These are phyloP conservation scores for Nidula microcarpa DNA, from an alignment of 768 basidiomycete species.

Conservation along the genomic window DNA sequence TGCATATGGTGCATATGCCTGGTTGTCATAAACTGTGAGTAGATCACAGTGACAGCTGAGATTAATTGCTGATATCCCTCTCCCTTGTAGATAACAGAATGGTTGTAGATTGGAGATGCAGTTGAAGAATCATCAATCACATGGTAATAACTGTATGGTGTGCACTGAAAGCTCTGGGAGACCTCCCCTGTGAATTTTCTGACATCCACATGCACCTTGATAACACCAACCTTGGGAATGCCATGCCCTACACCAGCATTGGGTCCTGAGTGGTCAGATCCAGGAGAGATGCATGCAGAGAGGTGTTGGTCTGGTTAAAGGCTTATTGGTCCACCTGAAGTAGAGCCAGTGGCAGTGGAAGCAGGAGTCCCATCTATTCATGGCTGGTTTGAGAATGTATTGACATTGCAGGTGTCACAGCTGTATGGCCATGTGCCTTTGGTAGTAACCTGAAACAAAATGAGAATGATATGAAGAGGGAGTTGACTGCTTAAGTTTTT, in stretches of 20 bases:
- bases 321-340: conserved; percentile 53
- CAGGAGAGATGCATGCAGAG: conserved; percentile 85
- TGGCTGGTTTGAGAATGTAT: conserved; percentile 84
- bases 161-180: conserved; percentile 78
- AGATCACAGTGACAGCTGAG: too few relatives aligned
- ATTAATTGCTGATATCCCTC: too few relatives aligned
- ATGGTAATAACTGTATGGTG: conserved; percentile 75
- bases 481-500: conserved; percentile 15
- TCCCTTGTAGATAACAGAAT: too few relatives aligned
- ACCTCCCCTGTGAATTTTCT: conserved; percentile 52
- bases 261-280: conserved; percentile 88
- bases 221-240: conserved; percentile 90
- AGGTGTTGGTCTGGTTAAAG: conserved; percentile 84
- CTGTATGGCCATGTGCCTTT: conserved; percentile 88
- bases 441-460: conserved; percentile 64
- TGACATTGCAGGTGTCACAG: conserved; percentile 81
- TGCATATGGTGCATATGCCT: conserved; percentile 58
- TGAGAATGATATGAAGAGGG: background rate
- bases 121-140: conserved; percentile 51
- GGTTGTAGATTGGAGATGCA: conserved; percentile 52
- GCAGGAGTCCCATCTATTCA: conserved; percentile 52
- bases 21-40: conserved; percentile 59
- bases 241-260: conserved; percentile 61
- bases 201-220: conserved; percentile 78
- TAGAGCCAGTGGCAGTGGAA: conserved; percentile 51